Base-by-base conservation (phyloP, 2,329 filamentous ascomycete genomes). In the Dichotomopilus funicola region DNA sequence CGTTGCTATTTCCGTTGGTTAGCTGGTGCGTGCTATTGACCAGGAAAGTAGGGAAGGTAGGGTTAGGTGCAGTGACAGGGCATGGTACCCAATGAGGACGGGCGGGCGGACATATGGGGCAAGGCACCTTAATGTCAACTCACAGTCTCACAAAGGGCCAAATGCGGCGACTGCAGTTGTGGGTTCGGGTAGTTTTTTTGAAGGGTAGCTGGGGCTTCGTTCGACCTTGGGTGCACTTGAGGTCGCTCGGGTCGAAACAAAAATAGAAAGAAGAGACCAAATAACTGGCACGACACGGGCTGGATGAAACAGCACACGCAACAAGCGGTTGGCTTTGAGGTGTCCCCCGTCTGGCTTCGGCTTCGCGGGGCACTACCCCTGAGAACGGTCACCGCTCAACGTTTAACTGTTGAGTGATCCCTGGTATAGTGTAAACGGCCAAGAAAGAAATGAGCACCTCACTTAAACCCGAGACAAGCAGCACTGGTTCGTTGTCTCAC, bases 1-100 rank as follows among this genome's bases (percentile, higher is more conserved):
- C 63, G 60, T 64, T 64, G 43, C 62, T 65, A 53, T 43, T 49
- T 52, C 6, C 19, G 11, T 5, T 6, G 51, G 58, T 55, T 49
- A 56, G 59, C 44, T n/a, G 55, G 44, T 27, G 40, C 33, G 19
- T 2, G 34, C 45, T 47, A 38, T 49, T 42, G 36, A 51, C 41
- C 12, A 33, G 43, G 19, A 27, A 27, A 27, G 19, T 27, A 27
- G 19, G 19, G 19, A 37, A 19, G 37, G 38, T 12, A 19, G 42
- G 50, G 27, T 3, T 6, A 19, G 42, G 7, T 54, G 47, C 34
- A 43, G 43, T 36, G 35, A 40, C 42, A 37, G 34, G 13, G 37
- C 12, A 42, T 35, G 19, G n/a, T 7, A 19, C 41, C 43, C 48
- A 51, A 41, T 54, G 10, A 48, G 33, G 42, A 51, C n/a, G 35